Base-by-base conservation (phyloP, 2,329 filamentous ascomycete genomes). In the Monosporascus cannonballus region DNA sequence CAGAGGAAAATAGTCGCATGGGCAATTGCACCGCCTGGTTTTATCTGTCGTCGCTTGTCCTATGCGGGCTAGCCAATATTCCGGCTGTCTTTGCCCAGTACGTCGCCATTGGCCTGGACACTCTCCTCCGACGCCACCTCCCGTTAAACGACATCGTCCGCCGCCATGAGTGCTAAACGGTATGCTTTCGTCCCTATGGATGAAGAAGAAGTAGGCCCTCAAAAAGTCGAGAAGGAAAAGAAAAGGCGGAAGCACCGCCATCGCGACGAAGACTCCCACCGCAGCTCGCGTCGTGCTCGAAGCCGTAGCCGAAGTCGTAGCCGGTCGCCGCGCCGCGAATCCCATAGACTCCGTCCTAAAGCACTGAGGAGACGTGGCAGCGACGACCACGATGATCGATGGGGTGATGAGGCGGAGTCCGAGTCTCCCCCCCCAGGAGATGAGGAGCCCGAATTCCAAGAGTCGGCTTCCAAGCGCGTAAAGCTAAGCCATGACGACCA, bases 361-460 rank as follows among this genome's bases (percentile, higher is more conserved):
- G 68, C 72, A 25, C 74, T 76, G 52, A 72, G 71, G 51, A 73
- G 64, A 65, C 68, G 69, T 66, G 68, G 71, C 58, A 56, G 68
- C 59, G 64, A 69, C 36, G 81, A 88, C 57, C 86, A 87, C 58
- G 87, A 91, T 47, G 87, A 91, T 63, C 76, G 88, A 51, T 95
- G 90, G 90, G 90, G 85, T 1, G 89, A 94, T 61, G 87, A 92
- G 64, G 87, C 89, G 60, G 72, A 73, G 17, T 66, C 68, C 4
- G 74, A 72, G 8, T 69, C 71, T 11, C 70, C 71, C 11, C 75
- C 74, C 4, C 74, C 73, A 11, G 75, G 71, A 17, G 76, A 77
- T 22, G 76, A 74, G 27, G 76, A 78, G 48, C 74, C 75, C 2
- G 84, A 87, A 17, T 87, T 88, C 48, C 73, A 80, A 45, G 84